phyloP scores from a whole-genome alignment of 2,329 filamentous ascomycete genomes.

The Apiospora rasikravindrae region DNA sequence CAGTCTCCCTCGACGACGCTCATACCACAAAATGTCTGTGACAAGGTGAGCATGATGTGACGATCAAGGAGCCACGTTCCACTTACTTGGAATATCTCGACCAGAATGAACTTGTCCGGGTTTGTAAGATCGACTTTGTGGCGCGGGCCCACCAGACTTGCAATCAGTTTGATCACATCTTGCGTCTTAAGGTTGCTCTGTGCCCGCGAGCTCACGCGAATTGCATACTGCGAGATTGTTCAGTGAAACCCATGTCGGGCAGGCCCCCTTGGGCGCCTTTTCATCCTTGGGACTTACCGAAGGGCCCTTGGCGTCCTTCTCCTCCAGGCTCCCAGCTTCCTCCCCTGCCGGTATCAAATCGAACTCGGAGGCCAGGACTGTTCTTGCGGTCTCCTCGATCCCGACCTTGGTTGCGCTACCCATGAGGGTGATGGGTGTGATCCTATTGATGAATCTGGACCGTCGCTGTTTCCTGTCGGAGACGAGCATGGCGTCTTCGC shows the following conservation, averaged over 20 bases:
- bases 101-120: constrained; percentile 79
- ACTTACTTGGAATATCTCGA: constrained; percentile 79
- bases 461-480: constrained; percentile 49
- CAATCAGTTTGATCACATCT: constrained; percentile 73
- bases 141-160: constrained; percentile 64
- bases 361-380: constrained; percentile 70
- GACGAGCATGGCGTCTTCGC: constrained; percentile 55
- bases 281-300: constrained; percentile 46
- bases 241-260: neutral
- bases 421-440: constrained; percentile 54
- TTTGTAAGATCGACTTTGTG: constrained; percentile 79
- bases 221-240: constrained; percentile 70
- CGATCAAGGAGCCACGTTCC: neutral
- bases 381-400: constrained; percentile 66
- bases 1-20: constrained; percentile 79
- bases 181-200: constrained; percentile 72
- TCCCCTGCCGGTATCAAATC: constrained; percentile 40
- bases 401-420: constrained; percentile 73
- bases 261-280: neutral
- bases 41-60: constrained; percentile 23
- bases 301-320: constrained; percentile 30
- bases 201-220: constrained; percentile 77
- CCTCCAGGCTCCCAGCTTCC: constrained; percentile 26
- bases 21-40: constrained; percentile 75
- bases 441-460: constrained; percentile 64